Base-by-base conservation (phyloP, 805 yeast species). In the Starmerella cellae region DNA sequence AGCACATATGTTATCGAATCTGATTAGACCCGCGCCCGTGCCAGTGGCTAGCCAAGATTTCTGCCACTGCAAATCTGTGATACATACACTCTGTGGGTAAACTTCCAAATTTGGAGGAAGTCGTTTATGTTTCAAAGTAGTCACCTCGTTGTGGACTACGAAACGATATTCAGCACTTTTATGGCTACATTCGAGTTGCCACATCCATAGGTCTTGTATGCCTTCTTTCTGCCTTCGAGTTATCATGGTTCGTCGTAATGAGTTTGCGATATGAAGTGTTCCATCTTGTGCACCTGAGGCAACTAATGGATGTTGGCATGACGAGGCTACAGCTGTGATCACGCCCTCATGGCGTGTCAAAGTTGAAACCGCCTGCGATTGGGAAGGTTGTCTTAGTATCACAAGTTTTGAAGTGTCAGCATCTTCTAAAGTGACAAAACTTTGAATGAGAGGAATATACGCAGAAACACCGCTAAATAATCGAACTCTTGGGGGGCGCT, bases 1-100 rank as follows among this genome's bases (percentile, higher is more conserved):
- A 13, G 43, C 37, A 34, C 35, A 39, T 4, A 51, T 44, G 22
- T 43, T 44, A 16, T 54, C 56, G 14, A 75, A 42, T 0, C 77
- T 52, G 3, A 77, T 43, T 16, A 77, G 48, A 0, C 82, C 82
- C 2, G 68, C 55, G 2, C 68, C 63, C 0, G 72, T 60, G 1
- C 73, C 75, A 2, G 73, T 74, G 1, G 75, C 73, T 51, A 64
- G 74, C 73, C 60, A 71, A 29, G 55, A 75, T 45, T 65, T 77
- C 55, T 70, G 71, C 91, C 88, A 81, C 20, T 69, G 68, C 1
- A 73, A 39, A 2, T 70, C 50, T 0, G 75, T 66, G 5, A 80
- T 60, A 14, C 64, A 57, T 2, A 75, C 67, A 13, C 71, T 69
- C 3, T 70, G 65, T 1, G 82, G 76, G 39, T 67, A 53, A 1